Evolutionary conservation across 2,329 filamentous ascomycete genomes (phyloP), one percentile per base, ranked within the genome.

Genomic region (Fusarium sp.): DNA sequence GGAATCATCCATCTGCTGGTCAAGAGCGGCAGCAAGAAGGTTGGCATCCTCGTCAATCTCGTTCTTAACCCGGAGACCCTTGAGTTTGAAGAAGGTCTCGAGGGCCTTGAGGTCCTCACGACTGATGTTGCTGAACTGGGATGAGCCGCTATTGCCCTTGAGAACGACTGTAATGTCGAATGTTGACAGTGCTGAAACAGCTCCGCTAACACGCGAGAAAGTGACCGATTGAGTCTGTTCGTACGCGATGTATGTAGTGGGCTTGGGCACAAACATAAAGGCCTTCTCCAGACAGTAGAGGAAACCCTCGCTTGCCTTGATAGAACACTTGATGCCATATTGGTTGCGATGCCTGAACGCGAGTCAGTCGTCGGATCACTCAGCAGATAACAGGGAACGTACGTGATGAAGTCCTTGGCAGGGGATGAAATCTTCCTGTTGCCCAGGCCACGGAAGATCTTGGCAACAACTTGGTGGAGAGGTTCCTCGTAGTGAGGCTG

Each of bases 91-190:
- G 84, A 99, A 99, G 72, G 92, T 91, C 80, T 99, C 96, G n/a
- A 99, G 88, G 9, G 93, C 93, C 82, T 96, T 93, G 80, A 98
- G 93, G 79, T 99, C 96, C 83, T 99, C 96, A 74, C 95, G 92
- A 79, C 98, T 99, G 80, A 99, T 99, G 84, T 99, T 99, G 83
- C 94, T 97, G 84, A 99, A 99, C 77, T 98, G 94, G 74, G 94
- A 93, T 76, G 97, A 94, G 59, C 92, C 92, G 53, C 89, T 86
- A n/a, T 92, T 93, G 72, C 86, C 89, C 86, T 98, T 98, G 84
- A 98, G 88, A 57, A 91, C 91, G 61, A 99, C 93, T 1, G 94
- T 96, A 74, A 99, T 98, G 79, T 99, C 96, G 77, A 99, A 99
- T 4, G 96, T 99, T 60, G 96, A 93, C 71, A 95, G 92, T 49